These are phyloP conservation scores for Cavenderia fasciculata DNA, from an alignment of 78 protist genomes.

Conservation along the genomic window DNA sequence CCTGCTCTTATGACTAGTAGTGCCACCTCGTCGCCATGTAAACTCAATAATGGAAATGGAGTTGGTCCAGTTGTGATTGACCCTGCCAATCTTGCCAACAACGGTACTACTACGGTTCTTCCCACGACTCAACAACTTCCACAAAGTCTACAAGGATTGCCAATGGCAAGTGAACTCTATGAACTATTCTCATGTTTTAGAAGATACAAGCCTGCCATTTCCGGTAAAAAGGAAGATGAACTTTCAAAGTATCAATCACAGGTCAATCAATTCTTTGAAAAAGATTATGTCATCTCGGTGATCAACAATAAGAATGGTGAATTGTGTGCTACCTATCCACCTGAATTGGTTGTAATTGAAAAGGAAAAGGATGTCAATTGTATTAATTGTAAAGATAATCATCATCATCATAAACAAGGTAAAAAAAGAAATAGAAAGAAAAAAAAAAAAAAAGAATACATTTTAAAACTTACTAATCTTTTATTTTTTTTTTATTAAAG, in stretches of 20 bases:
- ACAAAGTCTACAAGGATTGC: not conserved
- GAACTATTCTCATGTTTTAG: constrained; percentile 58
- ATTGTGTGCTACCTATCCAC: constrained; percentile 73
- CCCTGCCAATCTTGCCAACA: too few species aligned
- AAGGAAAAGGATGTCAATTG: constrained; percentile 6
- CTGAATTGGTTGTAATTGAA: constrained; percentile 55
- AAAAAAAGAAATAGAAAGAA: too few species aligned
- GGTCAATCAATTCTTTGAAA: constrained; percentile 41
- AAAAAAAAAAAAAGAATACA: too few species aligned
- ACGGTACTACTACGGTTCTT: too few species aligned
- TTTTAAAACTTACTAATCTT: too few species aligned
- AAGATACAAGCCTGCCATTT: constrained; percentile 40
- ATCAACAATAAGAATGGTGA: constrained; percentile 70
- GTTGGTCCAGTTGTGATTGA: too few species aligned
- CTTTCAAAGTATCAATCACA: constrained; percentile 33
- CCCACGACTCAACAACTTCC: too few species aligned
- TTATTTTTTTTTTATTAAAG: too few species aligned
- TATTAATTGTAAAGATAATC: constrained; percentile 1
- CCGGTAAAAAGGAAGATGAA: constrained; percentile 60
- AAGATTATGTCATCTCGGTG: constrained; percentile 29
- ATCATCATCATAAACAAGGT: not conserved
- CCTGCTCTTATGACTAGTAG: too few species aligned
- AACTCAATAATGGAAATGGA: too few species aligned
- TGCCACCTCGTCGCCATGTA: not conserved
- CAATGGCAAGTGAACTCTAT: constrained; percentile 8